Base-by-base conservation (phyloP, 1,284 basidiomycete species). In the Xerocomus minutiporus region DNA sequence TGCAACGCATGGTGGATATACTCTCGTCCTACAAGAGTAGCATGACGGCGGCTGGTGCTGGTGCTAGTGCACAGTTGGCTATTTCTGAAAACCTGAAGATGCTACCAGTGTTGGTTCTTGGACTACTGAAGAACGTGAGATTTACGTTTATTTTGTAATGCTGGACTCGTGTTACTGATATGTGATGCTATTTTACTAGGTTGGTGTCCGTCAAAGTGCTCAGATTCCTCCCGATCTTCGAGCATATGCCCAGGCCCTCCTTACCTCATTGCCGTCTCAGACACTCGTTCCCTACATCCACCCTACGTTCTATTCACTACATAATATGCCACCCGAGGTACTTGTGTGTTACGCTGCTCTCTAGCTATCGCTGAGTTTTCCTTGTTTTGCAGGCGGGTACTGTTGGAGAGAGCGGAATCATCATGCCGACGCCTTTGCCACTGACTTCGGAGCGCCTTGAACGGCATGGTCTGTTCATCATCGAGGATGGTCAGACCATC, bases 401-500 rank as follows among this genome's bases (percentile, higher is more conserved):
- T 13, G 81, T 92, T 55, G 88, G 86, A 59, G 90, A 93, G 60
- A 71, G 81, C 1, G 92, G 91, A 48, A 76, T 95, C 25, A 82
- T 93, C 56, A 75, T 97, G 70, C 93, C 94, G 0, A 81, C 84
- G 7, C 82, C 91, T n/a, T 76, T 98, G 31, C 96, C 96, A 48
- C 80, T 95, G 53, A 94, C 93, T 0, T 94, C 92, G 34, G 97
- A 99, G 72, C 79, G 92, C 39, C 78, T 99, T 49, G 95, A 98
- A 72, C 79, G 95, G 51, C 95, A 99, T 65, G 97, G 97, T 50
- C 78, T 99, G 49, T 98, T 90, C 82, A 73, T 99, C 57, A 96
- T 99, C 61, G 97, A 99, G 71, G 95, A 99, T 69, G 92, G 92
- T 0, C 97, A 98, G 73, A 95, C 92, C 45, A 91, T 99, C 63